phyloP scores from a whole-genome alignment of 1,139 yeast species.

The Suhomyces bribrorum region DNA sequence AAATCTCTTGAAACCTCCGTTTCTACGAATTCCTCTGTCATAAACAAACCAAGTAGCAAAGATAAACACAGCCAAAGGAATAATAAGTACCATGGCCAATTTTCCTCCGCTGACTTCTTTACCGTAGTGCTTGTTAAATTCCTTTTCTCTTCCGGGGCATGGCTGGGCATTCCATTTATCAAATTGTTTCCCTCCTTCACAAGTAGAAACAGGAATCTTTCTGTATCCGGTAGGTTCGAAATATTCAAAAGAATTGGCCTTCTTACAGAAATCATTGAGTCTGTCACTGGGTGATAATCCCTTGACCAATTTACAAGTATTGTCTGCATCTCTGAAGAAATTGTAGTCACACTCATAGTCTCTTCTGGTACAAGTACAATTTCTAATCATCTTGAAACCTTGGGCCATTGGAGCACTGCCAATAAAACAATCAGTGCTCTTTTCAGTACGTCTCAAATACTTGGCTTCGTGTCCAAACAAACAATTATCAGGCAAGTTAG shows the following conservation, averaged over 20 bases:
- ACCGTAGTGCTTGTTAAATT: constrained; percentile 61
- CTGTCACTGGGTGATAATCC: constrained; percentile 73
- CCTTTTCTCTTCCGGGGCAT: constrained; percentile 85
- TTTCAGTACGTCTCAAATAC: constrained; percentile 70
- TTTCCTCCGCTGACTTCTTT: constrained; percentile 58
- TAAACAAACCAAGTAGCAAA: constrained; percentile 71
- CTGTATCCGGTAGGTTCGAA: constrained; percentile 83
- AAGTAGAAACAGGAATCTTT: constrained; percentile 70
- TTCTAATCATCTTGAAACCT: constrained; percentile 58
- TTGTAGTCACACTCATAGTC: constrained; percentile 96
- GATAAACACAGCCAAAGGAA: constrained; percentile 61
- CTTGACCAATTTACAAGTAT: constrained; percentile 78
- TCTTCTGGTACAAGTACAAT: constrained; percentile 82
- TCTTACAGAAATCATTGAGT: constrained; percentile 57
- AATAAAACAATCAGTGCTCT: constrained; percentile 69
- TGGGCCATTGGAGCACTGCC: constrained; percentile 73
- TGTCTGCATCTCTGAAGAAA: constrained; percentile 68
- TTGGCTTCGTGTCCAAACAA: constrained; percentile 85
- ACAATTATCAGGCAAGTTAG: constrained; percentile 62
- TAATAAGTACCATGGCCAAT: constrained; percentile 49
- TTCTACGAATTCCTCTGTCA: constrained; percentile 76
- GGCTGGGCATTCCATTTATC: constrained; percentile 68
- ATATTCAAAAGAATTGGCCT: constrained; percentile 61
- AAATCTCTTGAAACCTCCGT: constrained; percentile 76
- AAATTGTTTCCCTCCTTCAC: constrained; percentile 67